Evolutionary conservation across 2,329 filamentous ascomycete genomes (phyloP), one percentile per base, ranked within the genome.

Genomic region (Cytospora mali): DNA sequence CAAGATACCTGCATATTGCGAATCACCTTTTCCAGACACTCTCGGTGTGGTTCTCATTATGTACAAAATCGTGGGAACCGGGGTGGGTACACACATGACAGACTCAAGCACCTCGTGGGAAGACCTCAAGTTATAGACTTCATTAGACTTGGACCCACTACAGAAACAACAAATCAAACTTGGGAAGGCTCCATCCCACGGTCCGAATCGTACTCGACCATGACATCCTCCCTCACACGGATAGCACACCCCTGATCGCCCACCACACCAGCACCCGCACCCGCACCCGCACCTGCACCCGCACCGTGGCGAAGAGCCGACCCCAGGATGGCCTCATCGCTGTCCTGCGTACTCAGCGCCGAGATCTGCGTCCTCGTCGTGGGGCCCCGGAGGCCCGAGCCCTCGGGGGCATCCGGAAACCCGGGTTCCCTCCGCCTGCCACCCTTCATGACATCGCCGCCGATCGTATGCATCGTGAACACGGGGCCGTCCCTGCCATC

Each of bases 281-380:
- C n/a, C n/a, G n/a, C n/a, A n/a, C n/a, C n/a, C n/a, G n/a, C n/a
- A n/a, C n/a, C n/a, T n/a, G n/a, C n/a, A n/a, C n/a, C n/a, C n/a
- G n/a, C n/a, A n/a, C n/a, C n/a, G n/a, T 13, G 23, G 6, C 48
- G 16, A 7, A 11, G 14, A 9, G 18, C 55, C 9, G 28, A 9
- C 27, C 56, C n/a, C 33, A 31, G n/a, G 4, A 59, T 52, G n/a
- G 39, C 23, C 46, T 53, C 49, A 21, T 52, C 33, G 33, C 49
- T 42, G 11, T n/a, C 16, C 3, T 27, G 5, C 2, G 7, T 21
- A 13, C 16, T 25, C 14, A 14, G 11, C 39, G 13, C 27, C 18
- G 39, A 23, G 6, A 10, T 48, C 6, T 25, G 27, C 10, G 11
- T 48, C 39, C n/a, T 56, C 2, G 28, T 21, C 18, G 35, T 21